Evolutionary conservation across 495 filamentous ascomycete species (phyloP), one percentile per base, ranked within the genome.

Genomic region (Saxophila tyrrhenica): DNA sequence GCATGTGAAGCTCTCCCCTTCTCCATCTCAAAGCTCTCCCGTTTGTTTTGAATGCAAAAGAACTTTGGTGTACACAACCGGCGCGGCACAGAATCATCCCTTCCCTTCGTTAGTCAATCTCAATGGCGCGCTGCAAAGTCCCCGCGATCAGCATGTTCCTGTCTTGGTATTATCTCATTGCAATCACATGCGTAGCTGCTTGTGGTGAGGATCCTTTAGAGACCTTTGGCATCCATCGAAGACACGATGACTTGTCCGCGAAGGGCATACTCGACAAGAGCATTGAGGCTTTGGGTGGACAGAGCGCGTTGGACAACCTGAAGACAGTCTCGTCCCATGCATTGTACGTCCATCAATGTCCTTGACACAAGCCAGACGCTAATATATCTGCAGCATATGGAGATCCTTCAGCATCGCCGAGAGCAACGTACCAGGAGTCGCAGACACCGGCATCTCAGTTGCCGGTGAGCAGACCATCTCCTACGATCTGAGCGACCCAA

Each of bases 401-500:
- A 35, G 29, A 35, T 35, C 29, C 13, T 35, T 35, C 29, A 50
- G 25, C 38, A 17, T 50, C 10, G 38, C 48, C 13, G 25, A 50
- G 48, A 50, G 21, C 17, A 35, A 50, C 32, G n/a, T 3, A 35
- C 48, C 38, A 10, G 17, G 19, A 17, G 25, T n/a, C 21, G 29
- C 48, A 16, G 48, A 50, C 32, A 25, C 29, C n/a, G 29, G 25
- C 11, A 35, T 50, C 15, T 50, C 48, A 17, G 25, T 25, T 35
- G 48, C 48, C 22, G 48, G 48, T 2, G n/a, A 25, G 13, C 48
- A 50, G 24, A 35, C 38, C 22, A 50, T 50, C 25, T 50, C 48
- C 9, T 50, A 35, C 25, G 17, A 21, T n/a, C 25, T 35, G 48
- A 16, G 24, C 13, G 38, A 35, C 17, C 17, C 29, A 13, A 15